Base-by-base conservation (phyloP, 2,329 filamentous ascomycete species). In the Venturia aucupariae region DNA sequence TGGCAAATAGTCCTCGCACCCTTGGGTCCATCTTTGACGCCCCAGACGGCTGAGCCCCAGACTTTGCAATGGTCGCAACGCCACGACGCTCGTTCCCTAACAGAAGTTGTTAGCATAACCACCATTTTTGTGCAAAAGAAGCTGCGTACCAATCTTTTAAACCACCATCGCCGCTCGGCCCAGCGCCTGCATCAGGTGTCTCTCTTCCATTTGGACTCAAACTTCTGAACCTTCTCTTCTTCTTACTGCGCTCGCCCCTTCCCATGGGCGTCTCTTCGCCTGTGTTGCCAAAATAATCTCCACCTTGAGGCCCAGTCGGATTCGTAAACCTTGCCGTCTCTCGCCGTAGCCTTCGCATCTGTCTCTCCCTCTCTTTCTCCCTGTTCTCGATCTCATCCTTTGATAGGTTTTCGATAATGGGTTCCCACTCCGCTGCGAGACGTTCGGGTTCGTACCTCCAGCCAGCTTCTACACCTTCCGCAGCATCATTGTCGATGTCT, bases 301-400 rank as follows among this genome's bases (percentile, higher is more conserved):
- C 90, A 90, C 0, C 38, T 65, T 62, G 35, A n/a, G 27, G 63
- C 51, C 51, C 51, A 17, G 27, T 64, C 27, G 30, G n/a, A 32
- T 90, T 84, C 65, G 90, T 94, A 74, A 97, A 96, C 32, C 92
- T 84, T 1, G 93, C 93, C 11, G 93, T 97, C 75, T 99, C 94
- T 72, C 94, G 84, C 64, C 94, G 84, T 67, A 97, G 78, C 66
- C 94, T 84, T 65, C 94, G 84, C 46, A 97, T 89, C 75, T 97
- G 91, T 64, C 94, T 83, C 76, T 99, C 94, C 51, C 94, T 85
- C 73, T 99, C 94, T 62, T 91, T 91, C 75, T 99, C 94, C 35
- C 94, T 86, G 78, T 96, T 96, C 77, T 99, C 94, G 63, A 99
- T 97, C 72, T 99, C 94, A 70, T 99, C 94, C 70, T 96, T 96